Evolutionary conservation across 768 basidiomycete genomes (phyloP), one percentile per base, ranked within the genome.

Genomic region (Termitomyces sp.): DNA sequence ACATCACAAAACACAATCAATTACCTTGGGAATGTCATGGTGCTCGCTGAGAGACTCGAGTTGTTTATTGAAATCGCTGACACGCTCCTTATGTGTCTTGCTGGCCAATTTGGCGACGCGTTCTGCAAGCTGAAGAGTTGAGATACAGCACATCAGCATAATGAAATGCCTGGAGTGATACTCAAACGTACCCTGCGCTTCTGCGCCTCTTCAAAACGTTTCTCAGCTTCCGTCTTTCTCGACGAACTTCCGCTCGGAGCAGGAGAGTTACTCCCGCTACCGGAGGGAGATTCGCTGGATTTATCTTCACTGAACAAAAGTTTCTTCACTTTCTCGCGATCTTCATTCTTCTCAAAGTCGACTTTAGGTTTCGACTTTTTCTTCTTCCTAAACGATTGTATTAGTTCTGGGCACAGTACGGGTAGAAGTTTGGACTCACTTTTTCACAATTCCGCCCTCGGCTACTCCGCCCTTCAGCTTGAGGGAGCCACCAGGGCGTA

Each of bases 81-180:
- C 94, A 46, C 94, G 87, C 61, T 97, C 94, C 74, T 97, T 97
- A 75, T 97, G 94, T 6, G 91, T 93, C 76, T 90, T 92, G 67
- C 77, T 77, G 0, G 94, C 93, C 67, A 91, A 68, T 73, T 84
- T 91, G 18, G 83, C 80, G 18, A 95, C 90, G 64, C 83, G 85
- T 61, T 86, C 82, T 26, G 82, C 81, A 49, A 94, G 82, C 93
- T 95, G 52, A 14, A 12, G 5, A 28, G 59, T 61, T 35, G 53
- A 40, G 26, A 43, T 65, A 53, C 54, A 48, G 59, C 57, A 35
- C 60, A 38, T 2, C 3, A 38, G 28, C 28, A 57, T 9, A 59
- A 38, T 30, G 40, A 41, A 18, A 53, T 32, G 18, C 26, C n/a
- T 54, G 14, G 26, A 47, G 32, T 56, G 13, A 43, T 35, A 38